These are phyloP conservation scores for Cymbidium sinense DNA, from an alignment of 106 monocot genomes.

Conservation along the genomic window DNA sequence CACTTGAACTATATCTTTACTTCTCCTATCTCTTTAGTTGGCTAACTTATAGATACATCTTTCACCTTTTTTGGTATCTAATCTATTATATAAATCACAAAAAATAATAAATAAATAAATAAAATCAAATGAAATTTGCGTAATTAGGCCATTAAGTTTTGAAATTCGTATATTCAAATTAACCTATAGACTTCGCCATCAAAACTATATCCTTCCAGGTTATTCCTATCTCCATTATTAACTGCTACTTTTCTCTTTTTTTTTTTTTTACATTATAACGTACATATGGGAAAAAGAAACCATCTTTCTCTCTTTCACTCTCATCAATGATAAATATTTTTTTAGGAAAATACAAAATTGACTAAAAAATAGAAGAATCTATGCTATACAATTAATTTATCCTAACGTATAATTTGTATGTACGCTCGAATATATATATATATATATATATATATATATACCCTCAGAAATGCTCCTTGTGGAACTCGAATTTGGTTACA, in stretches of 20 bases:
- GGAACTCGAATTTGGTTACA: slow-evolving; percentile 71
- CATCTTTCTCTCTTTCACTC: background rate
- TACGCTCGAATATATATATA: background rate
- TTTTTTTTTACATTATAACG: background rate
- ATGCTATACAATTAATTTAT: slow-evolving; percentile 7
- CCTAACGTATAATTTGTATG: slow-evolving; percentile 6
- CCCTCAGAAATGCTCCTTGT: slow-evolving; percentile 80
- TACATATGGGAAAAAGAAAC: background rate
- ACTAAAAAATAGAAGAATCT: background rate
- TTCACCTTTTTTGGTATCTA: no score
- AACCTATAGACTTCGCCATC: no score
- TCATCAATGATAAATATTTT: background rate
- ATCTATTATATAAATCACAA: no score
- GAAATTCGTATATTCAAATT: no score
- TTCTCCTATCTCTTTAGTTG: no score
- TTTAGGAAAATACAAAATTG: slow-evolving; percentile 12
- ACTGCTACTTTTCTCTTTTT: background rate
- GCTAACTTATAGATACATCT: no score
- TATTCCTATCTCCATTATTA: background rate
- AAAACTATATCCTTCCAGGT: no score
- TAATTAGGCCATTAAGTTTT: no score
- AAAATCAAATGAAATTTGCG: no score
- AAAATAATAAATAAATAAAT: no score
- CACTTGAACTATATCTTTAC: no score
- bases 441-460: background rate